Evolutionary conservation across 495 filamentous ascomycete genomes (phyloP).

Genomic region (Jackrogersella multiformis): DNA sequence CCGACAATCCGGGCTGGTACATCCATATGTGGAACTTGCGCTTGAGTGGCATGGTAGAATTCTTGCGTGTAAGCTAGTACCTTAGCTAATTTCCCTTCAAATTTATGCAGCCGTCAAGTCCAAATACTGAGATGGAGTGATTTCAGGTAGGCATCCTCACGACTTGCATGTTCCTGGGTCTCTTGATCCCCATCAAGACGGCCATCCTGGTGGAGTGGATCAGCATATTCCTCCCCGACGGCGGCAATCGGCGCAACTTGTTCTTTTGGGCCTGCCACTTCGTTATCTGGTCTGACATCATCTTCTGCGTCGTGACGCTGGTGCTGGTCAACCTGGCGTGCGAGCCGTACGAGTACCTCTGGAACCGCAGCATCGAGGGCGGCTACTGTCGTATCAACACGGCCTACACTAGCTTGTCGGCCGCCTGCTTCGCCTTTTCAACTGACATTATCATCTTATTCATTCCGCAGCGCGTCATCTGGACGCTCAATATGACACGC

Average conservation of each 20-base stretch:
- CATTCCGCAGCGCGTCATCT: background rate
- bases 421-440: background rate
- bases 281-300: background rate
- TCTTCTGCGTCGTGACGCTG: background rate
- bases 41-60: background rate
- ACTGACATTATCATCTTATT: background rate
- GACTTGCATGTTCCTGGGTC: background rate
- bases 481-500: background rate
- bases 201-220: conserved; percentile 4
- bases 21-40: background rate
- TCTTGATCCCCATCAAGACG: background rate
- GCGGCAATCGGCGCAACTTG: background rate
- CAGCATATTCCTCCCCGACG: background rate
- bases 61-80: too few species aligned
- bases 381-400: too few species aligned
- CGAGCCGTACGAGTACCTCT: background rate
- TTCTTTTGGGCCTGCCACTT: background rate
- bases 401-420: too few species aligned
- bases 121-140: background rate
- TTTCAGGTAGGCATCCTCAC: background rate
- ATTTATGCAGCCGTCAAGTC: too few species aligned
- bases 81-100: too few species aligned
- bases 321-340: background rate
- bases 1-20: background rate
- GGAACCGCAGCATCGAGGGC: too few species aligned